Percentiles rank a stretch among this genome's conserved stretches.
Conservation (phyloP, 768 basidiomycete species). For the Pleurotus pulmonarius region DNA sequence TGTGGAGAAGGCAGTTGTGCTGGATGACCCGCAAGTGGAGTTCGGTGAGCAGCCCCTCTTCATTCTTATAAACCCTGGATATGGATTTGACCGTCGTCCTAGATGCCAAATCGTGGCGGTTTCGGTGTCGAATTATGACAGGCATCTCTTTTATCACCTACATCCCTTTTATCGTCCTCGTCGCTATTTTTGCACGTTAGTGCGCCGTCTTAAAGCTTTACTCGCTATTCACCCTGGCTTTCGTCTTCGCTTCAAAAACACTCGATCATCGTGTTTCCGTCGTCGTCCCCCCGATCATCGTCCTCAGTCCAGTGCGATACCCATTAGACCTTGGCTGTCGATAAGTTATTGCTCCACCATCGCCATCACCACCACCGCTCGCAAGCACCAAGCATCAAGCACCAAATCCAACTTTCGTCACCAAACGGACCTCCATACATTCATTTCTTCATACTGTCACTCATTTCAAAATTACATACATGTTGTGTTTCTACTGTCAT, state of each 20-base stretch:
- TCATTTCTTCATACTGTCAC: conserved; percentile 5
- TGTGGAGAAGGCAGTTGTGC: conserved; percentile 63
- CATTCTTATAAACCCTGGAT: background rate
- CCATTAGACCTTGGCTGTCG: conserved; percentile 1
- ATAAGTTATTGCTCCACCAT: conserved; percentile 1
- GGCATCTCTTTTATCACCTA: conserved; percentile 68
- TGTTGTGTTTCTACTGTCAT: conserved; percentile 8
- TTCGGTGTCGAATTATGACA: conserved; percentile 72
- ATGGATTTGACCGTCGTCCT: background rate
- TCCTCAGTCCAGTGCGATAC: conserved; percentile 1
- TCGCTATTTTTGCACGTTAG: conserved; percentile 54
- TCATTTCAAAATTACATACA: conserved; percentile 5
- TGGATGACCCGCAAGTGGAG: conserved; percentile 81
- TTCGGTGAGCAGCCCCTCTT: conserved; percentile 45
- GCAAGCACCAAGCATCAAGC: background rate
- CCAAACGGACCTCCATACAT: conserved; percentile 6
- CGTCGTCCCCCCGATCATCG: background rate
- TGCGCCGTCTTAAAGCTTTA: background rate
- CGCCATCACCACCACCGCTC: background rate
- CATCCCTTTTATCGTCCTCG: conserved; percentile 72
- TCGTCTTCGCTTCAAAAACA: background rate
- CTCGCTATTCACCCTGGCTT: background rate
- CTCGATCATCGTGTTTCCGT: background rate
- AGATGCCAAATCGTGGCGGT: conserved; percentile 76
- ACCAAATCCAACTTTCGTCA: conserved; percentile 4